Conservation (phyloP, 1,284 basidiomycete genomes). For the Irpex sp. region DNA sequence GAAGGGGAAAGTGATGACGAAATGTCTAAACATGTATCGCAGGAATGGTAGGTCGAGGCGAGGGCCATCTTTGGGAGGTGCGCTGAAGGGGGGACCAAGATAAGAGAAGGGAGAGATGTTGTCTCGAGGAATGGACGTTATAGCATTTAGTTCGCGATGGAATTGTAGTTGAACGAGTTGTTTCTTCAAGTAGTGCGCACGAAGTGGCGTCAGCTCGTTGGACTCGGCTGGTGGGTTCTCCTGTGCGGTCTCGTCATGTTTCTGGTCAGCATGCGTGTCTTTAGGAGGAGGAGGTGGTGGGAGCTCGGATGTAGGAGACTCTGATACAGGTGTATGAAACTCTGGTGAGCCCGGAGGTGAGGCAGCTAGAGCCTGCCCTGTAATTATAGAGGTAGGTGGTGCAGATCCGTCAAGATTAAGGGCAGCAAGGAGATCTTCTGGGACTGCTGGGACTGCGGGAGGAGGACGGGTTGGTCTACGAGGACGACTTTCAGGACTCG, state of each 20-base stretch:
- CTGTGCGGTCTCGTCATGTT: background rate
- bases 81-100: constrained; percentile 82
- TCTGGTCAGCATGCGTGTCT: background rate
- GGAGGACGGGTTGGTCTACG: constrained; percentile 17
- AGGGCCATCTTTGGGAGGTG: constrained; percentile 60
- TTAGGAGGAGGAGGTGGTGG: constrained; percentile 10
- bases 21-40: constrained; percentile 86
- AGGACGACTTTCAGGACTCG: constrained; percentile 15
- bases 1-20: constrained; percentile 91
- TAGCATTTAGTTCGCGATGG: constrained; percentile 66
- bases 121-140: constrained; percentile 53
- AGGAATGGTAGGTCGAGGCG: constrained; percentile 80
- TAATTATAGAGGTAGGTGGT: constrained; percentile 16
- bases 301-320: constrained; percentile 11
- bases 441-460: constrained; percentile 14
- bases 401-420: constrained; percentile 8
- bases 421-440: constrained; percentile 9
- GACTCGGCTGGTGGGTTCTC: background rate
- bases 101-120: constrained; percentile 78
- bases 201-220: constrained; percentile 27
- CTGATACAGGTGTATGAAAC: constrained; percentile 6
- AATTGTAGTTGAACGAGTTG: constrained; percentile 74
- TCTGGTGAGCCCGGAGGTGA: constrained; percentile 18
- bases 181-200: constrained; percentile 34
- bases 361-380: constrained; percentile 19